A percentile compares a stretch with the other conserved stretches of the same genome.
These are phyloP conservation scores for Trypanosoma vivax DNA, from an alignment of 208 protist species.

Conservation along the genomic window DNA sequence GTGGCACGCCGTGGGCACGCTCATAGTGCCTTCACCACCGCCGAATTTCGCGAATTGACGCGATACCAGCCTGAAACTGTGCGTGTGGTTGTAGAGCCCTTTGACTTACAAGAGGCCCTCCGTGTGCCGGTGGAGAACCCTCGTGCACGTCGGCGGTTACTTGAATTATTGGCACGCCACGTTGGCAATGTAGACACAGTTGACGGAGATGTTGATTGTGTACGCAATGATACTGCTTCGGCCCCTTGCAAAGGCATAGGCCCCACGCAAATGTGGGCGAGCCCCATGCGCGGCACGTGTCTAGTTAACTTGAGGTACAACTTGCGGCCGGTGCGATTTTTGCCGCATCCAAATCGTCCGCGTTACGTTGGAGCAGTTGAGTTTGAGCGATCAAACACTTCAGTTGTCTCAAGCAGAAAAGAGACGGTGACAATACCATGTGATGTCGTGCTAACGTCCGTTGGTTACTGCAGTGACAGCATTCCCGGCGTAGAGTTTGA, in stretches of 20 bases:
- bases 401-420: slow-evolving; percentile 3
- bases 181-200: background rate
- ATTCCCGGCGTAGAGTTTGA: slow-evolving; percentile 79
- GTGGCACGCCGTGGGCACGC: slow-evolving; percentile 85
- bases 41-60: slow-evolving; percentile 94
- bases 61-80: slow-evolving; percentile 55
- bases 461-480: slow-evolving; percentile 60
- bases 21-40: slow-evolving; percentile 92
- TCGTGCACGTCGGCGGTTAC: slow-evolving; percentile 70
- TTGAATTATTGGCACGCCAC: slow-evolving; percentile 70
- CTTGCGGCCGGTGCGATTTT: slow-evolving; percentile 55
- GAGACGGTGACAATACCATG: slow-evolving; percentile 64
- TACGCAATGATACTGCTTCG: background rate
- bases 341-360: slow-evolving; percentile 32
- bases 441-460: slow-evolving; percentile 80
- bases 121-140: slow-evolving; percentile 21
- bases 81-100: slow-evolving; percentile 57
- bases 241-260: background rate
- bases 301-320: slow-evolving; percentile 65
- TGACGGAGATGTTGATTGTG: background rate
- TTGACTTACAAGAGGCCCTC: slow-evolving; percentile 43
- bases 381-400: slow-evolving; percentile 59
- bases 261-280: background rate
- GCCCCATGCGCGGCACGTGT: slow-evolving; percentile 38
- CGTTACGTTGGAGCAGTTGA: slow-evolving; percentile 66